Base-by-base conservation (phyloP, 345 rosid species). In the Viola odorata region DNA sequence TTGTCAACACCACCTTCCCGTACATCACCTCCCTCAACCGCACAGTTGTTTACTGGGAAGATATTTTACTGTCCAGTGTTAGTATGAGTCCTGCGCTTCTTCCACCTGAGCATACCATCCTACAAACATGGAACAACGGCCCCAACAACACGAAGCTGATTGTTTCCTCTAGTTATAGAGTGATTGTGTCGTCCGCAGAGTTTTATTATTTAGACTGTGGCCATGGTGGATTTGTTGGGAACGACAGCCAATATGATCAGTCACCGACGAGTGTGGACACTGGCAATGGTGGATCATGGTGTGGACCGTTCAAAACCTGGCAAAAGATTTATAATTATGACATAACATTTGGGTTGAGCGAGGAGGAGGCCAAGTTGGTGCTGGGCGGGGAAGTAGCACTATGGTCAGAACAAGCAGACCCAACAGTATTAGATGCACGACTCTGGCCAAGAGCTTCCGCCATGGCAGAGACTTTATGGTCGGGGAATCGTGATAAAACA, bases 221-320 rank as follows among this genome's bases (percentile, higher is more conserved):
- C 3, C 94, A 85, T 17, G 88, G 96, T 0, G 80, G 50, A 23
- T 92, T 87, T 73, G 17, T 80, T 16, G 94, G 98, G 40, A 92
- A 89, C 44, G 79, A 87, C 55, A 84, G 96, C 70, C 77, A 53
- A 57, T 89, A 92, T 65, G 81, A 84, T 77, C 72, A 48, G 40
- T 75, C 71, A 39, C 56, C 72, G 23, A 59, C 71, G 3, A 50
- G 69, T 0, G 56, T 63, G 3, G 13, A 62, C 38, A 10, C 36
- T 5, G 71, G 53, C 13, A 41, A 53, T 10, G 96, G 88, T 0
- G 88, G 87, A 6, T 89, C 96, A 1, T 89, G 91, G 94, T 87
- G 96, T 71, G 88, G 80, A 17, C 96, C 98, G 0, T 87, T 87
- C 40, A 92, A 92, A 65, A 85, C 98, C 37, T 92, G 98, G 98